These are phyloP conservation scores for Amniculicola lignicola DNA, from an alignment of 495 filamentous ascomycete species.

Conservation along the genomic window DNA sequence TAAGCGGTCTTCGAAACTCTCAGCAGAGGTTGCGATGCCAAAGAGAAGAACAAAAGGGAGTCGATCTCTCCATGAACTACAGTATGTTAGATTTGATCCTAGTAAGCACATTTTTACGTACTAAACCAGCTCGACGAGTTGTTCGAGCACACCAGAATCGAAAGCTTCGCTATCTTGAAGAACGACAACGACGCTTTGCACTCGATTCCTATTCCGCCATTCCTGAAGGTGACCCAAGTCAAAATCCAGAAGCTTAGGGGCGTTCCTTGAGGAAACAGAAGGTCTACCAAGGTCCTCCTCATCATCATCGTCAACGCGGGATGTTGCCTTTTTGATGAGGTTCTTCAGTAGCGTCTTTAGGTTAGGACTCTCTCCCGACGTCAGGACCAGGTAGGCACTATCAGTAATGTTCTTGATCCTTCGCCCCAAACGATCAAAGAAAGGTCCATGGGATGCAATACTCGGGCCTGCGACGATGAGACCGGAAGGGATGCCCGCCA, in stretches of 20 bases:
- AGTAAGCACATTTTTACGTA: conserved; percentile 40
- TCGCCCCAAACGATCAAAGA: conserved; percentile 67
- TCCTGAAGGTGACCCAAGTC: conserved; percentile 79
- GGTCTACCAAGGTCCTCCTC: conserved; percentile 36
- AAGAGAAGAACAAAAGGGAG: conserved; percentile 86
- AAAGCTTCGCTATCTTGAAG: conserved; percentile 94
- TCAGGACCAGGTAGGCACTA: conserved; percentile 60
- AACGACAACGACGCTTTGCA: conserved; percentile 65
- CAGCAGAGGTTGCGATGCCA: conserved; percentile 85
- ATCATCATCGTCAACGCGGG: conserved; percentile 49
- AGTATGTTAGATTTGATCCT: conserved; percentile 5
- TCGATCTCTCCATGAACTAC: conserved; percentile 80
- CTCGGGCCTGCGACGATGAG: conserved; percentile 86
- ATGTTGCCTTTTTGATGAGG: conserved; percentile 71
- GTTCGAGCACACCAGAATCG: conserved; percentile 70
- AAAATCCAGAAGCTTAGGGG: conserved; percentile 77
- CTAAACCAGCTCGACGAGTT: conserved; percentile 76
- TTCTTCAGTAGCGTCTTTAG: conserved; percentile 79
- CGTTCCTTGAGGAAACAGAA: conserved; percentile 43
- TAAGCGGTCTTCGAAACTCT: conserved; percentile 81
- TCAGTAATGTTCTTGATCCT: conserved; percentile 48
- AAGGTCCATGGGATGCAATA: conserved; percentile 68
- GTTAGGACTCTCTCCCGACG: conserved; percentile 75
- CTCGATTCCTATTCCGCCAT: conserved; percentile 54
- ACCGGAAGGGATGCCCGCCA: conserved; percentile 63